Evolutionary conservation across 176 grass and related monocot species (phyloP).

Genomic region (Carex pumila): DNA sequence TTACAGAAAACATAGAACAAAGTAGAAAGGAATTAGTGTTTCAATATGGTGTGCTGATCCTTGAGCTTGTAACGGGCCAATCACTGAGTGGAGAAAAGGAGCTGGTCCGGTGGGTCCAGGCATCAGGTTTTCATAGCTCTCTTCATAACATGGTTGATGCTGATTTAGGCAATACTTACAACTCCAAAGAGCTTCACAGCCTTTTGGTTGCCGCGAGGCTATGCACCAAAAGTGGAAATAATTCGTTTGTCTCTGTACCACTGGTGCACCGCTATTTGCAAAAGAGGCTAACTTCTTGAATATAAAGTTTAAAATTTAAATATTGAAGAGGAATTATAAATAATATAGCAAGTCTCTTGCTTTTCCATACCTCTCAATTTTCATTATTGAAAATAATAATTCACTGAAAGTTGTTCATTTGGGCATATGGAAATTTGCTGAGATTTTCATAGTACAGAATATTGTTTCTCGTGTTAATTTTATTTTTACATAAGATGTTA

Average conservation of each 20-base stretch:
- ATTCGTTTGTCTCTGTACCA: constrained; percentile 38
- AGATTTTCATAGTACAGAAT: background rate
- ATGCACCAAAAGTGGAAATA: constrained; percentile 51
- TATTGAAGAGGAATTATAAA: constrained; percentile 4
- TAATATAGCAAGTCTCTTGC: background rate
- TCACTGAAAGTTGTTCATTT: background rate
- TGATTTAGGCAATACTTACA: constrained; percentile 73
- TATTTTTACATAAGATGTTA: background rate
- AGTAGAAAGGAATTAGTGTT: constrained; percentile 48
- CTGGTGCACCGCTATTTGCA: constrained; percentile 85
- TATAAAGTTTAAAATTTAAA: background rate
- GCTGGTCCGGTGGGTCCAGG: constrained; percentile 78
- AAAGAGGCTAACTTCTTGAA: constrained; percentile 33
- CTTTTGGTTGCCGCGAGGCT: constrained; percentile 72
- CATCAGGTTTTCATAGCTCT: constrained; percentile 50
- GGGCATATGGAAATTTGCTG: background rate
- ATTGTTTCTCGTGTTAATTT: background rate
- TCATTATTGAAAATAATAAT: background rate
- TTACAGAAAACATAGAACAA: constrained; percentile 53
- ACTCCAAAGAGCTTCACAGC: constrained; percentile 65
- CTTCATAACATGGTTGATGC: constrained; percentile 87
- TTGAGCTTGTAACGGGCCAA: constrained; percentile 92
- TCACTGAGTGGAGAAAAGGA: constrained; percentile 61
- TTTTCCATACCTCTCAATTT: background rate
- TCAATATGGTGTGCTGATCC: constrained; percentile 83